Evolutionary conservation across 768 basidiomycete species (phyloP).

Genomic region (Rhodosporidiobolus odoratus): DNA sequence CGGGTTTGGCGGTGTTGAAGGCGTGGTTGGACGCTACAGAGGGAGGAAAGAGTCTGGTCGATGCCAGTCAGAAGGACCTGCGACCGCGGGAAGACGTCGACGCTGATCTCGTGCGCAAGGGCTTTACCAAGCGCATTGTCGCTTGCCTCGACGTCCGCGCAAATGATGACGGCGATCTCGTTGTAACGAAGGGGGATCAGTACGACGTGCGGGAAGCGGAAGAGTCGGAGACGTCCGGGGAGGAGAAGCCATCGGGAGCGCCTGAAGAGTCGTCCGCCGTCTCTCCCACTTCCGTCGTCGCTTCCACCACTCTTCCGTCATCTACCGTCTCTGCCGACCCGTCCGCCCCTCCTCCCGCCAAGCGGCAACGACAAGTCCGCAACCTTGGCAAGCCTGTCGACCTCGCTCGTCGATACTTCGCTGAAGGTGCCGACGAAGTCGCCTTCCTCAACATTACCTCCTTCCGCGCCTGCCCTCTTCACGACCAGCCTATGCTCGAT

Average conservation of each 20-base stretch:
- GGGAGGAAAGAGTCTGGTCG: conserved; percentile 24
- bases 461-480: conserved; percentile 90
- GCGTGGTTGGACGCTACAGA: conserved; percentile 59
- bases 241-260: conserved; percentile 16
- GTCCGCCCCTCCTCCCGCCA: conserved; percentile 29
- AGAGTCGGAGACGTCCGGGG: conserved; percentile 2
- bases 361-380: conserved; percentile 56
- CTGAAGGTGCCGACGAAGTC: conserved; percentile 86
- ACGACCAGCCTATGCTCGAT: conserved; percentile 96
- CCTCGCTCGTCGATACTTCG: conserved; percentile 78
- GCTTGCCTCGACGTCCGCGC: conserved; percentile 97
- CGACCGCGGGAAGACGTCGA: conserved; percentile 19
- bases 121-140: conserved; percentile 86
- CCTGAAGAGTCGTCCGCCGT: conserved; percentile 23
- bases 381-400: conserved; percentile 97
- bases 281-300: conserved; percentile 20
- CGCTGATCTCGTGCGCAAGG: conserved; percentile 47
- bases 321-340: conserved; percentile 38
- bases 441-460: conserved; percentile 99
- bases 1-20: conserved; percentile 73
- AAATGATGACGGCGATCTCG: conserved; percentile 91
- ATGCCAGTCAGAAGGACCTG: conserved; percentile 16
- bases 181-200: conserved; percentile 98
- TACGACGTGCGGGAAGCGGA: conserved; percentile 51
- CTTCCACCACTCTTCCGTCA: conserved; percentile 25